A percentile compares a stretch with the other conserved stretches of the same genome.
Conservation (phyloP, 75 land plant species). For the Ceratopteris richardii region DNA sequence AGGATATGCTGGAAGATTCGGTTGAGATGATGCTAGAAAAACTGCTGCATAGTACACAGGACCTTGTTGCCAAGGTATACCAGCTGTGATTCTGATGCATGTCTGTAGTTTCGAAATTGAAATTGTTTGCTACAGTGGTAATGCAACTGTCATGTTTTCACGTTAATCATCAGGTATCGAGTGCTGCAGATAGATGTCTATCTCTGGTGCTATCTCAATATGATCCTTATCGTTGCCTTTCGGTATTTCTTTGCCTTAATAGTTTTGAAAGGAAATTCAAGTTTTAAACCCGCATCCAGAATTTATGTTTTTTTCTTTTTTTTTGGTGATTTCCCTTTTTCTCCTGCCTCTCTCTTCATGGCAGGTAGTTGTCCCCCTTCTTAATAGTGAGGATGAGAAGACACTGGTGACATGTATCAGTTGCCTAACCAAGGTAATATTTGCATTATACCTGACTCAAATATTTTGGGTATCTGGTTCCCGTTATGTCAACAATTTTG, state of each 20-base stretch:
- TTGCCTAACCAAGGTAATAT: conserved; percentile 90
- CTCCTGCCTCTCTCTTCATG: too few species aligned
- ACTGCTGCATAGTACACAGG: conserved; percentile 74
- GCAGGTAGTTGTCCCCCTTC: conserved; percentile 90
- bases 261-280: background rate
- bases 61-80: conserved; percentile 61
- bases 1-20: conserved; percentile 67
- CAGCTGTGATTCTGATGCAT: too few species aligned
- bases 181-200: conserved; percentile 78
- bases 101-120: too few species aligned
- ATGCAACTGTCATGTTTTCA: too few species aligned
- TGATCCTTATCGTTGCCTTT: conserved; percentile 84
- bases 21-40: conserved; percentile 88
- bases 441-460: too few species aligned
- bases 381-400: conserved; percentile 91
- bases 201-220: conserved; percentile 61
- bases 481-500: too few species aligned
- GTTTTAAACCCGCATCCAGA: too few species aligned
- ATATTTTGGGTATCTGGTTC: too few species aligned
- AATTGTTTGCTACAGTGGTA: background rate
- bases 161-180: conserved; percentile 61
- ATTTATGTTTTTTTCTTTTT: too few species aligned
- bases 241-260: conserved; percentile 36
- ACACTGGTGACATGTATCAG: conserved; percentile 86
- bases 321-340: too few species aligned